Evolutionary conservation across 805 yeast species (phyloP), one percentile per base, ranked within the genome.

Genomic region (Candida easanensis): DNA sequence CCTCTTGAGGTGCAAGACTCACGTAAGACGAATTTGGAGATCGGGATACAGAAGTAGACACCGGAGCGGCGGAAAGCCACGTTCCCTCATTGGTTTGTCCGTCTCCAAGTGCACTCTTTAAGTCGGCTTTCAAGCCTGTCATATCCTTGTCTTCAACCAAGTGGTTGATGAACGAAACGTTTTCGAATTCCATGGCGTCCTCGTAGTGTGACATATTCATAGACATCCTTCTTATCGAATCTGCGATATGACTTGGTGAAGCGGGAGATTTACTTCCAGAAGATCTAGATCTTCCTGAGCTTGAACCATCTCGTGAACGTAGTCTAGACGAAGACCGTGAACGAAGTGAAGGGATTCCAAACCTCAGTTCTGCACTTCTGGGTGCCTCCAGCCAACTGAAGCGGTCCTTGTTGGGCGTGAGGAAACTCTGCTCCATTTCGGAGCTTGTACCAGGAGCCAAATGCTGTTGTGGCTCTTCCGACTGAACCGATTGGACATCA

Each of bases 21-120:
- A 25, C 20, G n/a, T 23, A 38, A 11, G 50, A 44, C 2, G 41
- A 21, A 17, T 38, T 40, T 14, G 23, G 21, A 4, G 50, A 42
- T 14, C 44, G 30, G 3, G 44, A 20, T 14, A 6, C 22, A 1
- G 32, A 31, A 4, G 33, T 18, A 5, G n/a, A 8, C 3, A 15
- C 32, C 3, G 42, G 22, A 14, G 46, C 42, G 8, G 33, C 44
- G 3, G 34, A n/a, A 2, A 56, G 43, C 60, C 60, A 56, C 6
- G 53, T 19, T 7, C 57, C 58, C 8, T 44, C 30, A 5, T 36
- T 15, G 10, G 18, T 23, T 8, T 26, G 22, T 13, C 42, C 41
- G 14, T 49, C 54, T 15, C 45, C 43, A 2, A 55, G 33, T 3
- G 60, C 58, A n/a, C 32, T 45, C 36, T 41, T 54, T n/a, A 56